Evolutionary conservation across 306 rosid species (phyloP).

Genomic region (Gleditsia sinensis): DNA sequence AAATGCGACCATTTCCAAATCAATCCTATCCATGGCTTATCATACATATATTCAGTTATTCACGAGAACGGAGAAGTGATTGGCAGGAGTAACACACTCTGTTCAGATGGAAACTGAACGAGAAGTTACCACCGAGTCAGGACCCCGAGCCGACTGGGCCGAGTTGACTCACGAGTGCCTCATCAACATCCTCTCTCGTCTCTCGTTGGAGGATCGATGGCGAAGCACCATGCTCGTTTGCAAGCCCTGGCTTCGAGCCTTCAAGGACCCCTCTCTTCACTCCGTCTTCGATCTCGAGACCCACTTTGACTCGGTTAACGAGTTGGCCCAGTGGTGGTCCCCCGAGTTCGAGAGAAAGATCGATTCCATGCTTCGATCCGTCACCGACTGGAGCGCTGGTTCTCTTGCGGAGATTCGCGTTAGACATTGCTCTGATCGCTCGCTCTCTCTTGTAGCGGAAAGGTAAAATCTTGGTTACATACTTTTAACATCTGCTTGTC

Average conservation of each 20-base stretch:
- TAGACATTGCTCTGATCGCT: constrained; percentile 72
- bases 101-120: constrained; percentile 29
- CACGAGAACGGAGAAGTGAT: neutral
- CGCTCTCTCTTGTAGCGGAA: constrained; percentile 64
- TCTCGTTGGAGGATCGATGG: constrained; percentile 71
- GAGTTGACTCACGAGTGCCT: constrained; percentile 83
- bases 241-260: constrained; percentile 75
- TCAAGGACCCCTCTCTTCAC: constrained; percentile 67
- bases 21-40: too few species aligned
- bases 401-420: constrained; percentile 62
- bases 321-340: constrained; percentile 66
- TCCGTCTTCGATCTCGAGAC: constrained; percentile 67
- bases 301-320: constrained; percentile 46
- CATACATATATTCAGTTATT: too few species aligned
- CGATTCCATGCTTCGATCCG: constrained; percentile 81
- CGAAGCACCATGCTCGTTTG: constrained; percentile 69
- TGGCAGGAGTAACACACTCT: neutral
- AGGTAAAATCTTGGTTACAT: constrained; percentile 43
- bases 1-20: too few species aligned
- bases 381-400: constrained; percentile 52
- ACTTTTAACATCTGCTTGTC: constrained; percentile 5
- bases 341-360: constrained; percentile 62
- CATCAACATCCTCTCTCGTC: constrained; percentile 69
- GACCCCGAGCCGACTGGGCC: constrained; percentile 52
- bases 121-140: constrained; percentile 28